Base-by-base conservation (phyloP, 192 early-diverging fungal genomes). In the Coemansia sp. region DNA sequence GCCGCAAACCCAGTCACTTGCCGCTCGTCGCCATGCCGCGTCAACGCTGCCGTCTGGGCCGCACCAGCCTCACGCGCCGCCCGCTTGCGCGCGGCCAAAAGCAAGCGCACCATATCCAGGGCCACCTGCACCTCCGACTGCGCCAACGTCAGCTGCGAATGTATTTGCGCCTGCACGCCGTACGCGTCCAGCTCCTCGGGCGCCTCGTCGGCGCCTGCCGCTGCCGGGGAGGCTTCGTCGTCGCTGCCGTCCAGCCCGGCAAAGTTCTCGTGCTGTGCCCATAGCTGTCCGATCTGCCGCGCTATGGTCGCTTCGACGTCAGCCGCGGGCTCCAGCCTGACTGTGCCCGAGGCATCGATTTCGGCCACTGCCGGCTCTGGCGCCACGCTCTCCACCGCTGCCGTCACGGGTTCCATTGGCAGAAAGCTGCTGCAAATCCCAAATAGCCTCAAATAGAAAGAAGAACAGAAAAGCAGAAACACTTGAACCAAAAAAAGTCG, bases 51-150 rank as follows among this genome's bases (percentile, higher is more conserved):
- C 6, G 34, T 26, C 33, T 21, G 26, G 5, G 35, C 19, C 0
- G 27, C 22, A 8, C 35, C 58, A 9, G 18, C 49, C 3, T 50
- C 38, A 0, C 53, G 34, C 0, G 60, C 51, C 0, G 51, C 60
- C 10, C 46, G 55, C 37, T 56, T 60, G 25, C 65, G 59, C 34
- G 56, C 62, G 2, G 68, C 62, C 39, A 72, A 39, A 27, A 72
- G 27, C 23, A 72, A 54, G 11, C 60, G 61, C 37, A 72, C 68
- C 40, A 72, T 42, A 8, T 72, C 68, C 44, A 72, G 34, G 8
- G 68, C 54, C 0, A 72, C 68, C 21, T 64, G 55, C 30, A 72
- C 60, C 47, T 72, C 68, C 10, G 62, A 65, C 34, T 72, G 68
- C 6, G 68, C 68, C 40, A 64, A 19, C 3, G 44, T 37, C 56